phyloP scores from a whole-genome alignment of 805 yeast species.

The Hanseniaspora osmophila region DNA sequence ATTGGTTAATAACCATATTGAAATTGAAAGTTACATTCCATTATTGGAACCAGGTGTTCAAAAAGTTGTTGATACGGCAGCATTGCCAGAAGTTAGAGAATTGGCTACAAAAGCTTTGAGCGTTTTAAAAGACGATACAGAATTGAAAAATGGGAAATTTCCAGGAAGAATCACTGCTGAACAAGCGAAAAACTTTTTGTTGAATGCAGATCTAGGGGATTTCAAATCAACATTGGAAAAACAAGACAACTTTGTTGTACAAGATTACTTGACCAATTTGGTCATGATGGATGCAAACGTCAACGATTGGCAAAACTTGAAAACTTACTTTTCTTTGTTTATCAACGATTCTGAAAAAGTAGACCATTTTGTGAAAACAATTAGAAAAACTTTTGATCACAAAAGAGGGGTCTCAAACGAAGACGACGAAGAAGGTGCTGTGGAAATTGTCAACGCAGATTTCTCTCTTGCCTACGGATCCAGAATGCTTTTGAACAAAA shows the following conservation, averaged over 20 bases:
- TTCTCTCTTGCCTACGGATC: constrained; percentile 96
- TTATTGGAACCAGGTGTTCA: constrained; percentile 80
- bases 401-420: constrained; percentile 33
- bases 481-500: constrained; percentile 89
- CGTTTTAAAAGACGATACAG: constrained; percentile 73
- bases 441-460: constrained; percentile 85
- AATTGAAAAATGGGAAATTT: constrained; percentile 48
- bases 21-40: constrained; percentile 80
- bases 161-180: constrained; percentile 56
- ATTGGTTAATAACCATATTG: constrained; percentile 83
- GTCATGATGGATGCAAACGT: constrained; percentile 55
- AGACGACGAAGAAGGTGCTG: constrained; percentile 57
- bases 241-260: constrained; percentile 9
- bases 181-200: constrained; percentile 33
- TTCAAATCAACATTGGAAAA: constrained; percentile 5
- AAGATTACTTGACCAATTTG: constrained; percentile 37
- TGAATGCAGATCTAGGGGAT: constrained; percentile 14
- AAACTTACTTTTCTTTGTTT: constrained; percentile 36
- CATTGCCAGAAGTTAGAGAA: constrained; percentile 92
- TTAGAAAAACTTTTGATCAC: constrained; percentile 40
- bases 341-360: constrained; percentile 26
- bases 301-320: constrained; percentile 53
- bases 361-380: constrained; percentile 30
- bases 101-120: constrained; percentile 74
- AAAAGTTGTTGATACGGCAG: constrained; percentile 78